phyloP scores from a whole-genome alignment of 1,284 basidiomycete species.

The Crocinoboletus sp. region DNA sequence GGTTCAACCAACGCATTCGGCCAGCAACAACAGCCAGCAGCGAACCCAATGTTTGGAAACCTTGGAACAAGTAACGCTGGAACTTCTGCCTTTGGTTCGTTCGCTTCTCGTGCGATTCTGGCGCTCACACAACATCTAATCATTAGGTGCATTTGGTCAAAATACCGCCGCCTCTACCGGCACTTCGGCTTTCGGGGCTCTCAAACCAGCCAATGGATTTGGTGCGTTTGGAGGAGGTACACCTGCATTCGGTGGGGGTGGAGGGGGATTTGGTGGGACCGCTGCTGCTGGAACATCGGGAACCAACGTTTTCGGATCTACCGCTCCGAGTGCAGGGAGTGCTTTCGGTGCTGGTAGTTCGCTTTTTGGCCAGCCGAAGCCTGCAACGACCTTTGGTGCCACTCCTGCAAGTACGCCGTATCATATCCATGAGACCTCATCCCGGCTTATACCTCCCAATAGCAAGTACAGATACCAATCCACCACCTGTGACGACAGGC shows the following conservation, averaged over 20 bases:
- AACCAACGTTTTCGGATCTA: slow-evolving; percentile 43
- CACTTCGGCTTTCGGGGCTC: slow-evolving; percentile 53
- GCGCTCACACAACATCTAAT: slow-evolving; percentile 16
- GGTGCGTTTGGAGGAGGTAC: slow-evolving; percentile 57
- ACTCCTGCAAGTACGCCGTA: slow-evolving; percentile 34
- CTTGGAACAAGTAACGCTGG: slow-evolving; percentile 39
- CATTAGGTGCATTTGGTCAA: slow-evolving; percentile 55
- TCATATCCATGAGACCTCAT: slow-evolving; percentile 2
- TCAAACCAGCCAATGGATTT: slow-evolving; percentile 66
- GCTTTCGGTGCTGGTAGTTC: slow-evolving; percentile 42
- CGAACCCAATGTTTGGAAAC: slow-evolving; percentile 77
- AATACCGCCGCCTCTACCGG: slow-evolving; percentile 36
- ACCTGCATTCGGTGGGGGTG: slow-evolving; percentile 37
- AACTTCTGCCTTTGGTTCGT: slow-evolving; percentile 57
- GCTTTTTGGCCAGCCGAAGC: slow-evolving; percentile 46
- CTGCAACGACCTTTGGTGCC: slow-evolving; percentile 46
- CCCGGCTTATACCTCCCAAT: slow-evolving; percentile 12
- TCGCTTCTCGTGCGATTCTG: slow-evolving; percentile 11
- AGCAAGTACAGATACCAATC: slow-evolving; percentile 33
- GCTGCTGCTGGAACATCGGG: slow-evolving; percentile 29
- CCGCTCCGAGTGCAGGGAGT: slow-evolving; percentile 30
- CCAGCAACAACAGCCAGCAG: slow-evolving; percentile 55
- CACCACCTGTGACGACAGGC: slow-evolving; percentile 56
- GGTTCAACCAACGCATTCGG: slow-evolving; percentile 42
- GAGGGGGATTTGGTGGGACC: slow-evolving; percentile 30